Conservation (phyloP, 441 rosid genomes). For the Adansonia grandidieri region DNA sequence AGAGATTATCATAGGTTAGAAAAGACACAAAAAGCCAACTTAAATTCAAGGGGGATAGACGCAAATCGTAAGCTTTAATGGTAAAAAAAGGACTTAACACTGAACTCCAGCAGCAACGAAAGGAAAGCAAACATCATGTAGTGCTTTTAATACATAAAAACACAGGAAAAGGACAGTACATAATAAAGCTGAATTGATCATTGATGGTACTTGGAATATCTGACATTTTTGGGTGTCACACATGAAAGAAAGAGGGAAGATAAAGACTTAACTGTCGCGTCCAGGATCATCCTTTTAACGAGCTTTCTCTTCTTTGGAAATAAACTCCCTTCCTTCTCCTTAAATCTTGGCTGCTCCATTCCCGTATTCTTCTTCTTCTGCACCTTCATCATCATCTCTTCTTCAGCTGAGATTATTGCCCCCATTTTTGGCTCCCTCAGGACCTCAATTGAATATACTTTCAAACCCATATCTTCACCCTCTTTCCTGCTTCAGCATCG, state of each 20-base stretch:
- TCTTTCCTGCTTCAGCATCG: not conserved
- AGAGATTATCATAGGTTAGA: no score
- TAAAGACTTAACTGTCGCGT: slow-evolving; percentile 29
- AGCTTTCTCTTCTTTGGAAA: slow-evolving; percentile 44
- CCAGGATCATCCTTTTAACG: slow-evolving; percentile 42
- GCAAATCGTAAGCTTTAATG: no score
- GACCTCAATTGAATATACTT: not conserved
- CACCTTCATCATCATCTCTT: slow-evolving; percentile 16
- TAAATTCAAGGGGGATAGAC: no score
- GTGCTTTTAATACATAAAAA: no score
- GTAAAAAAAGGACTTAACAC: no score
- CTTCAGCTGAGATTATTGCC: not conserved
- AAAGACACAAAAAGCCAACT: not conserved
- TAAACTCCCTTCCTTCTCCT: slow-evolving; percentile 41
- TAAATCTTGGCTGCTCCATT: slow-evolving; percentile 20
- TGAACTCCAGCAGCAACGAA: not conserved
- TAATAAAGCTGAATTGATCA: not conserved
- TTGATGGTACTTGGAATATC: not conserved
- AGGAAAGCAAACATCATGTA: not conserved
- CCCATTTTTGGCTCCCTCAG: slow-evolving; percentile 17
- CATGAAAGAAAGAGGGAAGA: slow-evolving; percentile 14
- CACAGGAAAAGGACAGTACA: not conserved
- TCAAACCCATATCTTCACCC: not conserved
- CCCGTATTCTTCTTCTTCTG: no score
- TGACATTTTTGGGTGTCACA: not conserved